A percentile compares a stretch with the other conserved stretches of the same genome.
These are phyloP conservation scores for Drechslera avenae DNA, from an alignment of 2,329 filamentous ascomycete genomes.

Conservation along the genomic window DNA sequence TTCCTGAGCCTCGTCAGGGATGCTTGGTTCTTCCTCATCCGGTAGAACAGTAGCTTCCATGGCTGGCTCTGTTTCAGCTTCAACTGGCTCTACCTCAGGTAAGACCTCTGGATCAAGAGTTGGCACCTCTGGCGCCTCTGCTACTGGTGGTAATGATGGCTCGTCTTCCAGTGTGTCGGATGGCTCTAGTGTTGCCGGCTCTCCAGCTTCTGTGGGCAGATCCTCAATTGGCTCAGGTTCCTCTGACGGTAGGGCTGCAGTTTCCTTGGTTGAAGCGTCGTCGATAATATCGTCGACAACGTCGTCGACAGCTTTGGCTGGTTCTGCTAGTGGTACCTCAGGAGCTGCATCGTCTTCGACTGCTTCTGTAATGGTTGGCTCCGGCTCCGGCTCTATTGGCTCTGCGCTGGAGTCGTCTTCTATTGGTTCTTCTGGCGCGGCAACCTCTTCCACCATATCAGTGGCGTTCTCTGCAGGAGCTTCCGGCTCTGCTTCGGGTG, in stretches of 20 bases:
- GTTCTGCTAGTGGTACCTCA: slow-evolving; percentile 1
- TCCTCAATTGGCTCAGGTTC: not conserved
- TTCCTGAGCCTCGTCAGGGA: slow-evolving; percentile 1
- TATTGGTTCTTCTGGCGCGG: slow-evolving; percentile 2
- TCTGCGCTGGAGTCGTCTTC: not conserved
- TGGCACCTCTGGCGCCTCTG: not conserved
- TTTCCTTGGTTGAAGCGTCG: not conserved
- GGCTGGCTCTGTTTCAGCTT: slow-evolving; percentile 2
- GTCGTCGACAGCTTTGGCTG: not conserved
- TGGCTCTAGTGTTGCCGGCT: slow-evolving; percentile 11
- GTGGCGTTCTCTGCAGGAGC: not conserved
- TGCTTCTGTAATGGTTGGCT: not conserved
- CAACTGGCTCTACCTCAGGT: not conserved
- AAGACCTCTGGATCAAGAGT: not conserved
- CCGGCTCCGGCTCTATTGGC: slow-evolving; percentile 3
- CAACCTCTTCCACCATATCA: not conserved
- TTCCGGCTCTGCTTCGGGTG: slow-evolving; percentile 2
- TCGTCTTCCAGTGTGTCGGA: slow-evolving; percentile 6
- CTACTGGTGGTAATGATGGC: not conserved
- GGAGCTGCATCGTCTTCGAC: not conserved
- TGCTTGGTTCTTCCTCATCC: not conserved
- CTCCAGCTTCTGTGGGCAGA: not conserved
- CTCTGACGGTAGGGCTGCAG: not conserved
- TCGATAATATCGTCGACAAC: not conserved
- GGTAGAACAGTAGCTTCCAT: not conserved